Percentiles rank a stretch among this genome's conserved stretches.
These are phyloP conservation scores for Ustilago sp. DNA, from an alignment of 1,284 basidiomycete species.

Conservation along the genomic window DNA sequence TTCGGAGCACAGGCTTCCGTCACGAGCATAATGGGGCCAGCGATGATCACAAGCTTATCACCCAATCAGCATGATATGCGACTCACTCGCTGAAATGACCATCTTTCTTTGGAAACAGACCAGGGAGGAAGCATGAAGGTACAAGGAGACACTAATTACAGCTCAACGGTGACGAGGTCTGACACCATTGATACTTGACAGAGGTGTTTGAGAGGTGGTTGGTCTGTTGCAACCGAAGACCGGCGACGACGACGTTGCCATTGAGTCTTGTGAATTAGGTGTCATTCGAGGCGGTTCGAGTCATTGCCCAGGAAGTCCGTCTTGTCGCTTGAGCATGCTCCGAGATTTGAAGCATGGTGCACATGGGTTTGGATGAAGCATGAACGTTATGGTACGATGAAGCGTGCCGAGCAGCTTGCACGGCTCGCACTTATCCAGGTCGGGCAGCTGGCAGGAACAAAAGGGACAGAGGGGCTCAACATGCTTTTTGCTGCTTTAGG, in stretches of 20 bases:
- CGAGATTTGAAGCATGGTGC: slow-evolving; percentile 7
- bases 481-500: too few relatives aligned
- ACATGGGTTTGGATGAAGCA: background rate
- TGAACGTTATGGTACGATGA: background rate
- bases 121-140: background rate
- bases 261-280: too few relatives aligned
- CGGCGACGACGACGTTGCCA: too few relatives aligned
- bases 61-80: background rate
- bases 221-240: too few relatives aligned
- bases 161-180: background rate
- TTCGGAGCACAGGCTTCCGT: slow-evolving; percentile 34
- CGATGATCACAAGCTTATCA: background rate
- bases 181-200: too few relatives aligned
- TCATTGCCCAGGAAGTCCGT: background rate
- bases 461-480: background rate
- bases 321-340: slow-evolving; percentile 13
- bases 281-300: slow-evolving; percentile 13
- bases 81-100: too few relatives aligned
- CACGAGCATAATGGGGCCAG: background rate
- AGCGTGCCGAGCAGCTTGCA: background rate
- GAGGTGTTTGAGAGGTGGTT: too few relatives aligned
- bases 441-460: background rate
- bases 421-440: background rate
- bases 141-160: background rate
- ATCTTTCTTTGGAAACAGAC: too few relatives aligned